Evolutionary conservation across 176 grass and related monocot genomes (phyloP), one percentile per base, ranked within the genome.

Genomic region (Zoysia japonica): DNA sequence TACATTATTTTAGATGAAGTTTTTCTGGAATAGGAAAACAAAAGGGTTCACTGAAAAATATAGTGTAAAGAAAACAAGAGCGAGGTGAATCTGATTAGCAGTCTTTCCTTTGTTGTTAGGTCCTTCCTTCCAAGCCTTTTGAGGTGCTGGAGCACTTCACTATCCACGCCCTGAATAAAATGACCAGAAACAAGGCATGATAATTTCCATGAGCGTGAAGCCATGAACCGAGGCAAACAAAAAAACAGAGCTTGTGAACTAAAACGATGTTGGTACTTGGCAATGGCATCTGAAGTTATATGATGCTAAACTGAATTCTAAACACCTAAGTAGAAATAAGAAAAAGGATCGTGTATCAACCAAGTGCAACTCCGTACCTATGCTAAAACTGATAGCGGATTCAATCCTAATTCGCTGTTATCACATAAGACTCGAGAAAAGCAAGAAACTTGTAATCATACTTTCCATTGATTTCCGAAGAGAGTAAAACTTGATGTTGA

Each of bases 121-220:
- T 97, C 95, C 71, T 97, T 97, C 39, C 95, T 87, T 63, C 87
- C 95, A 19, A 94, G 75, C 85, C 95, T 90, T 86, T 90, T 82
- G 73, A 92, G 81, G 79, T 94, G 90, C 75, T 97, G 95, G 59
- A 80, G 78, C 64, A 97, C 78, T 39, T 92, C 91, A 83, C 83
- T 80, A 44, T 92, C 94, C 72, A n/a, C n/a, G n/a, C n/a, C n/a
- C n/a, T n/a, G 10, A 13, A 76, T 60, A 67, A 0, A 70, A 56
- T 63, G 71, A 28, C 16, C 53, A 49, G 69, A 78, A 64, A 75
- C 46, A 70, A 73, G 72, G n/a, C 5, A 74, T 65, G 38, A 61
- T 47, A 52, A 50, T 54, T 44, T 69, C 14, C 64, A 75, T 9
- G 65, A 56, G 71, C 37, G 4, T 74, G 4, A 44, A 65, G 73